phyloP scores from a whole-genome alignment of 768 basidiomycete genomes.

The Rubroboletus satanas region DNA sequence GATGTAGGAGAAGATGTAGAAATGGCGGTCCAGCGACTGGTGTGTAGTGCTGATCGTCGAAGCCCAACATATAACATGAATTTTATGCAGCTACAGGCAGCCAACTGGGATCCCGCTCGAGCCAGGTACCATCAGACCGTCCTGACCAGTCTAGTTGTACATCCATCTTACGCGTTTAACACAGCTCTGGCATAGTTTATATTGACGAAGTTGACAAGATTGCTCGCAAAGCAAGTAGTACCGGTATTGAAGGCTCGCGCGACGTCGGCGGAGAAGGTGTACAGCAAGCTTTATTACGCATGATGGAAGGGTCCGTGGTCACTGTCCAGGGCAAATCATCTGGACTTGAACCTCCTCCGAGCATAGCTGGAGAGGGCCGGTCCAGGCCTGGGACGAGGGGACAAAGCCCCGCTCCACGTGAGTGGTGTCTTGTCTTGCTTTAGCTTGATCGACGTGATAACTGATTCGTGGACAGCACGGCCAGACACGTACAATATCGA shows the following conservation, averaged over 20 bases:
- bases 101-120: slow-evolving; percentile 81
- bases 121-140: slow-evolving; percentile 56
- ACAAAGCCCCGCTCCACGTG: slow-evolving; percentile 33
- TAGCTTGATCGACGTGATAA: not conserved
- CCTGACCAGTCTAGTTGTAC: not conserved
- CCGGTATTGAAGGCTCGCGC: slow-evolving; percentile 64
- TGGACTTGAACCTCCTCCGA: slow-evolving; percentile 43
- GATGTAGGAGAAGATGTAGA: slow-evolving; percentile 98
- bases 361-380: slow-evolving; percentile 42
- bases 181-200: slow-evolving; percentile 88
- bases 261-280: slow-evolving; percentile 97
- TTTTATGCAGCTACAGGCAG: slow-evolving; percentile 68
- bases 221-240: slow-evolving; percentile 52
- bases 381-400: slow-evolving; percentile 49
- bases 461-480: slow-evolving; percentile 39
- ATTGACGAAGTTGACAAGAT: slow-evolving; percentile 97
- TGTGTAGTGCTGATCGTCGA: slow-evolving; percentile 29
- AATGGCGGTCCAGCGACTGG: slow-evolving; percentile 81
- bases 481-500: slow-evolving; percentile 74
- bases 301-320: slow-evolving; percentile 90
- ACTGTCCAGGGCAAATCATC: slow-evolving; percentile 74
- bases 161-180: slow-evolving; percentile 4
- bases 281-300: slow-evolving; percentile 85
- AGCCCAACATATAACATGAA: not conserved
- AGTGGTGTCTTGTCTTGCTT: slow-evolving; percentile 1